These are phyloP conservation scores for Trichophyton equinum DNA, from an alignment of 2,329 filamentous ascomycete genomes.

Conservation along the genomic window DNA sequence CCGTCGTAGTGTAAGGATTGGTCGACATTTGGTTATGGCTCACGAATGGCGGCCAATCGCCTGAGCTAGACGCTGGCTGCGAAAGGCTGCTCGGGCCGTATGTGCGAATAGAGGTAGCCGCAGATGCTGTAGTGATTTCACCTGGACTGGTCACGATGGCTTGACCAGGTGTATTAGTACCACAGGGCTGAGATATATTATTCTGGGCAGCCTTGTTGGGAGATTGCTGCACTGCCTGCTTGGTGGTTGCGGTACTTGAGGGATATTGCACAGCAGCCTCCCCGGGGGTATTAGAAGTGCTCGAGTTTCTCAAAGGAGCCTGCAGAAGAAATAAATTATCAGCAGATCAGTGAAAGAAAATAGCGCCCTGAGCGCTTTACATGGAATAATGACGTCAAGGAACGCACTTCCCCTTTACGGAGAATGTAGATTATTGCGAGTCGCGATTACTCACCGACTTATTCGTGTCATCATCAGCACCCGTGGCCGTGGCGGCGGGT, in stretches of 20 bases:
- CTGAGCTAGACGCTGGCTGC: background rate
- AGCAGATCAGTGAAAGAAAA: background rate
- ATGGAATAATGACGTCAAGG: background rate
- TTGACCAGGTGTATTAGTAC: background rate
- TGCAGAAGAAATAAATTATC: background rate
- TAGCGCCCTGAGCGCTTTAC: too few species aligned
- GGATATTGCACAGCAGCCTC: background rate
- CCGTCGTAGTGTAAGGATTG: background rate
- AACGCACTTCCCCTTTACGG: background rate
- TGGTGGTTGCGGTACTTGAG: background rate
- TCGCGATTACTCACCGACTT: background rate
- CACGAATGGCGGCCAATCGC: background rate
- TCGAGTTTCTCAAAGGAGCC: background rate
- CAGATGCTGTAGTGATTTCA: background rate
- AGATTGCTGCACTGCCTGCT: background rate
- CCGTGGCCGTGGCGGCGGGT: background rate
- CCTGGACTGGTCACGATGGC: background rate
- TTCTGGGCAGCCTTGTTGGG: background rate
- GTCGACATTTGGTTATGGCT: conserved; percentile 1
- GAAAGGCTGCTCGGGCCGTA: background rate
- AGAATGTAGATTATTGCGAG: background rate
- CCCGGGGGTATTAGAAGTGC: background rate
- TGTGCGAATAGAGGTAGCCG: background rate
- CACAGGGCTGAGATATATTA: background rate
- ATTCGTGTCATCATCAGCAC: background rate